These are phyloP conservation scores for Arachis hypogaea DNA, from an alignment of 306 rosid species.

Conservation along the genomic window DNA sequence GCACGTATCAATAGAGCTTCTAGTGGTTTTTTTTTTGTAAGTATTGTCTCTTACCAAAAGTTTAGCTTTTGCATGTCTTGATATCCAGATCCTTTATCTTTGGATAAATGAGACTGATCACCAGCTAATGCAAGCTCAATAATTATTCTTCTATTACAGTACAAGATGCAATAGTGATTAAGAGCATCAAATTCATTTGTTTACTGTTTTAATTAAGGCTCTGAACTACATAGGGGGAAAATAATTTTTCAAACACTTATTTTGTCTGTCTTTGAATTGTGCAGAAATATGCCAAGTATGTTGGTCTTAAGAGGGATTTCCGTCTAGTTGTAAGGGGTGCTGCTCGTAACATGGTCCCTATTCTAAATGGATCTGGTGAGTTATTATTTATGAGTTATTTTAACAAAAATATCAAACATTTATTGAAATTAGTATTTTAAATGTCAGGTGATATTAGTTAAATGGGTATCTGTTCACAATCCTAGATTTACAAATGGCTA, in stretches of 20 bases:
- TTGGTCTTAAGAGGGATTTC: slow-evolving; percentile 97
- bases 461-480: slow-evolving; percentile 14
- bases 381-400: slow-evolving; percentile 30
- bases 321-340: slow-evolving; percentile 99
- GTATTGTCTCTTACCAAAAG: slow-evolving; percentile 21
- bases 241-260: slow-evolving; percentile 17
- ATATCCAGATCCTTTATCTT: slow-evolving; percentile 22
- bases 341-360: slow-evolving; percentile 89
- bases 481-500: slow-evolving; percentile 13
- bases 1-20: neutral
- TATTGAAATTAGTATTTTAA: slow-evolving; percentile 31
- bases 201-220: neutral
- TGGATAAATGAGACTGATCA: slow-evolving; percentile 29
- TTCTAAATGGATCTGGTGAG: slow-evolving; percentile 97
- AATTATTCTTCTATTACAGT: slow-evolving; percentile 11
- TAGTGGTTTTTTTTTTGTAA: neutral
- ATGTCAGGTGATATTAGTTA: slow-evolving; percentile 10
- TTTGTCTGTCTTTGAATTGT: slow-evolving; percentile 39
- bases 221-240: neutral
- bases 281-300: slow-evolving; percentile 92
- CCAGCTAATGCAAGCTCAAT: slow-evolving; percentile 28
- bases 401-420: slow-evolving; percentile 18
- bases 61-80: slow-evolving; percentile 14
- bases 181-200: slow-evolving; percentile 20
- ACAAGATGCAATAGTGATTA: slow-evolving; percentile 19